Evolutionary conservation across 768 basidiomycete genomes (phyloP).

Genomic region (Cyclocybe aegerita): DNA sequence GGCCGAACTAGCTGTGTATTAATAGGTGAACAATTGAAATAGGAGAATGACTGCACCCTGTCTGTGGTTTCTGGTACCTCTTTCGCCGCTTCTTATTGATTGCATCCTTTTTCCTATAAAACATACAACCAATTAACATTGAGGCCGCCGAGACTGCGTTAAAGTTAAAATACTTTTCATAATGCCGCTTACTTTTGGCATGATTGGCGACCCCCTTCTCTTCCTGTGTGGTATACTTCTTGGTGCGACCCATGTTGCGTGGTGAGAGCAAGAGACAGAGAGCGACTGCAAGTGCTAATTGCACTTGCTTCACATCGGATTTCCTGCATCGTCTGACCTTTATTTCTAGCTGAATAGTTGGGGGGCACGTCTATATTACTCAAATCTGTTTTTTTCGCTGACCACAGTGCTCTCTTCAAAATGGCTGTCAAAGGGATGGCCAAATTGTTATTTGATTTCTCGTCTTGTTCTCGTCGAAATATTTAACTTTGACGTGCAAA

Average conservation of each 20-base stretch:
- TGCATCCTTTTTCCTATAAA: neutral
- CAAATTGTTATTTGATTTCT: neutral
- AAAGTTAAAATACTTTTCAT: slow-evolving; percentile 11
- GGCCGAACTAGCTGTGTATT: neutral
- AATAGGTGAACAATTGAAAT: neutral
- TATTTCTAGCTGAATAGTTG: neutral
- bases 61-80: neutral
- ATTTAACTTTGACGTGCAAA: neutral
- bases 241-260: slow-evolving; percentile 11
- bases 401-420: neutral
- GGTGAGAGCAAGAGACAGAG: slow-evolving; percentile 14
- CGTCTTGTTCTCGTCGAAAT: too few relatives aligned
- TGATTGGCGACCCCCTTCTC: slow-evolving; percentile 11
- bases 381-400: neutral
- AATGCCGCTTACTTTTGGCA: slow-evolving; percentile 13
- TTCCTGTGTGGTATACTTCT: slow-evolving; percentile 6
- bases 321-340: neutral
- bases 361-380: neutral
- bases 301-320: neutral
- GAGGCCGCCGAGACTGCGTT: too few relatives aligned
- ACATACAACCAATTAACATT: too few relatives aligned
- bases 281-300: neutral
- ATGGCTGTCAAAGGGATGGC: neutral
- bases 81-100: slow-evolving; percentile 1
- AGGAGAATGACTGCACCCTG: too few relatives aligned